Base-by-base conservation (phyloP, 768 basidiomycete species). In the Boletales sp. region DNA sequence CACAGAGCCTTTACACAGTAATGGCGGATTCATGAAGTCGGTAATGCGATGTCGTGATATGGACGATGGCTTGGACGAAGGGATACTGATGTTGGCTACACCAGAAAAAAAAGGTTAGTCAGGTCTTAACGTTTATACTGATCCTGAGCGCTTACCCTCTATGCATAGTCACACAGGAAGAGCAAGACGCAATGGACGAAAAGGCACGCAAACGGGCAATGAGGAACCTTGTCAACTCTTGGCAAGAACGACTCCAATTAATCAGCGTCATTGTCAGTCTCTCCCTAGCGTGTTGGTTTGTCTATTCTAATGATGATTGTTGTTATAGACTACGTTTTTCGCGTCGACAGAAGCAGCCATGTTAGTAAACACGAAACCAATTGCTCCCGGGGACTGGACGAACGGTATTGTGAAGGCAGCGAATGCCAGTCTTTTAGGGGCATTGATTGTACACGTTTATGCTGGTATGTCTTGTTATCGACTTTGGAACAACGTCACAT, bases 181-280 rank as follows among this genome's bases (percentile, higher is more conserved):
- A 80, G 1, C 80, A 82, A 54, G 68, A 83, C 54, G 56, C 68
- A 8, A 65, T 60, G 21, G 82, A 83, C 49, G 76, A 76, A 8
- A 63, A 72, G 49, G 72, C 71, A 12, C 67, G 71, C 35, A 68
- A 66, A 54, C 70, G 73, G 44, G 79, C 75, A 3, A 69, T 76
- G 68, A 73, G 64, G 43, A 76, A 79, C 37, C 70, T 83, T 3
- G 71, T 80, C n/a, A 74, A 75, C 56, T 78, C 79, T 4, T 84
- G 82, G 82, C 76, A 79, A 71, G 82, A 83, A 51, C 70, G 81
- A 37, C 70, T 83, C 38, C 80, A 83, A 64, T 67, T 83, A 11
- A 81, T 84, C 62, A 77, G 73, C 36, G 73, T 84, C 32, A 80
- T 82, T 44, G 82, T 81, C 41, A 58, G 79, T 68, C 25, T 28